Evolutionary conservation across 2,329 filamentous ascomycete genomes (phyloP), one percentile per base, ranked within the genome.

Genomic region (Trichoderma lentiforme): DNA sequence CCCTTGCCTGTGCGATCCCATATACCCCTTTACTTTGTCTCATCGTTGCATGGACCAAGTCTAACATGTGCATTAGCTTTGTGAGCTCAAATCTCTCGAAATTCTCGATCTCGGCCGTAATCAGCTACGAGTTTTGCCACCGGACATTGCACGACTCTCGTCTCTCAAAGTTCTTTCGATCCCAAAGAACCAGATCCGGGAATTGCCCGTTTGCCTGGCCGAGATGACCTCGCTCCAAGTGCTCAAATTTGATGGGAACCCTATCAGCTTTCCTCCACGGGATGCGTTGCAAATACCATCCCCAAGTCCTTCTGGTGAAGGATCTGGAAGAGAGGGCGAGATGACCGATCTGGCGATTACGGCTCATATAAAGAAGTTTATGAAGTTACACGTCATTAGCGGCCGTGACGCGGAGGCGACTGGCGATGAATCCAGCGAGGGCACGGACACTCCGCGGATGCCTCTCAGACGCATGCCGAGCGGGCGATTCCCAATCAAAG

Each of bases 101-200:
- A 97, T 98, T 72, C 88, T 98, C 73, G 95, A 98, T 82, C 87
- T 98, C 70, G 95, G 94, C 80, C 90, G 93, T 76, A 98, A 98
- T 80, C 93, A 92, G 80, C 90, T 98, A 73, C 89, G 88, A 62
- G 84, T 88, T 11, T 87, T 98, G 2, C 94, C 95, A 0, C 89
- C 91, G 61, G 92, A 95, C 69, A 93, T 98, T 73, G 89, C 88
- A 73, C 93, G 91, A 78, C 85, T 98, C 77, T 91, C 91, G 6
- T 97, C 93, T 2, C 84, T 98, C 74, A 97, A 97, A 79, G 95
- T 98, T 18, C 86, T 98, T 70, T 95, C 94, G 2, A 88, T 98
- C 43, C 92, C 93, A 76, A 93, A 93, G 79, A 98, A 98, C 80
- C 89, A 92, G 73, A 93, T 98, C 76, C 91, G 93, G 74, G 91